Evolutionary conservation across 2,329 filamentous ascomycete species (phyloP), one percentile per base, ranked within the genome.

Genomic region (Botrytis squamosa): DNA sequence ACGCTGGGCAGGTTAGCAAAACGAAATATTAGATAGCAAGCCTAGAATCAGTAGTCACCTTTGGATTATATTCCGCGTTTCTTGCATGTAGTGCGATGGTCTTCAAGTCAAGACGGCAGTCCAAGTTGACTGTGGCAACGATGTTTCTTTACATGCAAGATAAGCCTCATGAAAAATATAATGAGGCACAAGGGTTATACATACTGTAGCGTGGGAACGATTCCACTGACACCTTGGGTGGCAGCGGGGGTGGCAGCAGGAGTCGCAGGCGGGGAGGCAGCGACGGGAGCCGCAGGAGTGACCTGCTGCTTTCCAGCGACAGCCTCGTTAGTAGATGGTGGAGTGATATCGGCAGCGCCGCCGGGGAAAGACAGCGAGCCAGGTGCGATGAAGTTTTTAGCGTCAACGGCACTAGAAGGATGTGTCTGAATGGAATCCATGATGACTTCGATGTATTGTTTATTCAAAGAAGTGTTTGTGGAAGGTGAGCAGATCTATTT

Each of bases 41-140:
- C 78, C 80, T 79, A 82, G 82, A 82, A 80, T 81, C 80, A 82
- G 80, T 81, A 85, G 78, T 85, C 93, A 95, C 93, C 93, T 98
- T 97, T 76, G 94, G 95, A 83, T 97, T 98, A 88, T 98, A 98
- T 88, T 98, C 96, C 77, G 96, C 96, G 84, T 98, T 99, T 85
- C 96, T 92, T 77, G 96, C 96, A 85, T 99, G 96, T 83, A 98
- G 89, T 80, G 96, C 96, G 83, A 99, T 98, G 80, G 96, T 98
- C 92, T 98, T 98, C 79, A 99, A 89, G 83, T 99, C 96, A 85
- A 98, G 87, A 80, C 95, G 95, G 86, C 95, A 98, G 87, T 97
- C 94, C 82, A 98, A 89, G 84, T 98, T 98, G 87, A 98, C 96
- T 79, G 96, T 99, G 79, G 96, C 95, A 84, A 98, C 95, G 86